Base-by-base conservation (phyloP, 495 filamentous ascomycete genomes). In the Penicillium nucicola region DNA sequence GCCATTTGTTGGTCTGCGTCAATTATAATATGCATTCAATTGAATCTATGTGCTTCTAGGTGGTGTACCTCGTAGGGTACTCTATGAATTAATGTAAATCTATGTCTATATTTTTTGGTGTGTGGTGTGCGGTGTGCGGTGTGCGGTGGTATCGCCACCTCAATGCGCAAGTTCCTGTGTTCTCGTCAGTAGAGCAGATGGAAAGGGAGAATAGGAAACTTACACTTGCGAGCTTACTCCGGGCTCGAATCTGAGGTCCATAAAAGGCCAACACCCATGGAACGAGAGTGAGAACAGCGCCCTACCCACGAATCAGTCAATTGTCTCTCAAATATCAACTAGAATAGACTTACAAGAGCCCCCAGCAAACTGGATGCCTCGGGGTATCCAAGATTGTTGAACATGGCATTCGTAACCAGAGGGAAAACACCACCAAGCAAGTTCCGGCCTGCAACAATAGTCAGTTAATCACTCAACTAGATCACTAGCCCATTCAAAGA, bases 251-350 rank as follows among this genome's bases (percentile, higher is more conserved):
- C 68, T 60, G 79, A 17, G 85, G 82, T 3, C 92, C 92, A 60
- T 81, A 95, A 25, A 92, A 81, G 3, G 90, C 82, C 57, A 97
- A 66, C 6, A 90, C 81, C 89, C 90, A 96, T 0, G 92, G 92
- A 25, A 96, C 90, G 12, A 86, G 61, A 7, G 86, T 90, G 45
- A 97, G 64, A 5, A 80, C 50, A 7, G 77, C 74, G 1, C 85
- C 88, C 61, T 74, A 36, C 15, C 18, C 2, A 8, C 2, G 5
- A 12, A 45, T 65, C 47, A 65, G 59, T 37, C 7, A 25, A 44
- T 11, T 15, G 1, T 13, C 11, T 20, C 23, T 4, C 19, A 38
- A 31, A 7, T 12, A 2, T 15, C 3, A 37, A 12, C 17, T 0
- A 6, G 8, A 14, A 28, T 0, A 42, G 57, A 22, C 72, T 55